These are phyloP conservation scores for Sarocladium strictum DNA, from an alignment of 2,329 filamentous ascomycete species.

Conservation along the genomic window DNA sequence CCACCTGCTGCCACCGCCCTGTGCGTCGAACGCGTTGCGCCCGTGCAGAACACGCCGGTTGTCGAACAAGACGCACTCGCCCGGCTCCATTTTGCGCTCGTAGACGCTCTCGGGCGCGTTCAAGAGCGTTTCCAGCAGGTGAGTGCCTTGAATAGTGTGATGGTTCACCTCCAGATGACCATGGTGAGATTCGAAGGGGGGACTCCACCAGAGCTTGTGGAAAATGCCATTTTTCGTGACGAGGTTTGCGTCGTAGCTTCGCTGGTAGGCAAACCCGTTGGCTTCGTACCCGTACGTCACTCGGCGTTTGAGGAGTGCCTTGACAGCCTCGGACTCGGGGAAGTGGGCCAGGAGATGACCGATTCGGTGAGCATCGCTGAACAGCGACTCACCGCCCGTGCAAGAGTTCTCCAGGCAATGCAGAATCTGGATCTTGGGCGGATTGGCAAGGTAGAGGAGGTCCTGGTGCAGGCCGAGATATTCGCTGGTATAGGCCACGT, in stretches of 20 bases:
- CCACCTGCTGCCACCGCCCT: slow-evolving; percentile 64
- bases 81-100: slow-evolving; percentile 67
- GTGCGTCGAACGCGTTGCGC: slow-evolving; percentile 63
- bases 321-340: slow-evolving; percentile 17
- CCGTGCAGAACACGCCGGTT: slow-evolving; percentile 85
- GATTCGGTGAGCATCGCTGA: slow-evolving; percentile 68
- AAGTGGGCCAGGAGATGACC: slow-evolving; percentile 31
- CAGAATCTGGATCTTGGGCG: slow-evolving; percentile 78
- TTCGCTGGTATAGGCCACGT: slow-evolving; percentile 82
- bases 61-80: slow-evolving; percentile 91
- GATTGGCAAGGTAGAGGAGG: slow-evolving; percentile 74
- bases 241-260: slow-evolving; percentile 42
- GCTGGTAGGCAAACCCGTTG: slow-evolving; percentile 56
- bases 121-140: slow-evolving; percentile 52
- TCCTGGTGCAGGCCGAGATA: slow-evolving; percentile 90
- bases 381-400: slow-evolving; percentile 77
- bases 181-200: slow-evolving; percentile 67
- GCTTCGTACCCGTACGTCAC: slow-evolving; percentile 68
- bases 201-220: slow-evolving; percentile 55
- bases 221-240: not conserved
- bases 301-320: slow-evolving; percentile 32
- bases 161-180: slow-evolving; percentile 12
- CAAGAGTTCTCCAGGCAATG: slow-evolving; percentile 82
- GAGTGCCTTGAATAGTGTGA: slow-evolving; percentile 35
- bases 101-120: slow-evolving; percentile 55